Evolutionary conservation across 1,284 basidiomycete genomes (phyloP), one percentile per base, ranked within the genome.

Genomic region (Neotropicomus parvogracilis): DNA sequence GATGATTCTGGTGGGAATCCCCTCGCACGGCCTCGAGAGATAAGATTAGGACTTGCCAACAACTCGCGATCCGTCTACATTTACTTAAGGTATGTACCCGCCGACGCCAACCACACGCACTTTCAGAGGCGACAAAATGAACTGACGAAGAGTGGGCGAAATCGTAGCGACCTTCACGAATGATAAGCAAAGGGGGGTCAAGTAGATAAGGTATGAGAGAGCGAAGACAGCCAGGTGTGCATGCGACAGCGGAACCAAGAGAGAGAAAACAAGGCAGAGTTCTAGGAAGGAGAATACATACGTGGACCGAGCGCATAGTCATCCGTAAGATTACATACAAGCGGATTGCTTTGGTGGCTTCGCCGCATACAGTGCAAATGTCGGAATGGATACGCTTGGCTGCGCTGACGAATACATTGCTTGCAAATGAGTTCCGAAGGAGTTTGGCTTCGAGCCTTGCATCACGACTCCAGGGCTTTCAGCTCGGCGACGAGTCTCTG

Each of bases 401-500:
- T 54, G 54, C 41, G 51, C 42, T 54, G 53, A 52, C 57, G 58
- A 53, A 46, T 67, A 64, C 65, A 68, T 45, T 53, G 51, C 49
- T 58, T 62, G 51, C 46, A 51, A 55, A 43, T 48, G 54, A 40
- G 26, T 52, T 63, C 42, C 32, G 41, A 44, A 54, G 37, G 35
- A 40, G 33, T 43, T 37, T 32, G 34, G 33, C 40, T 44, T 47
- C 39, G 16, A 37, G 40, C 45, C 28, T 42, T 43, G 53, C 47
- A 47, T 67, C 46, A 67, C 16, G 66, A 56, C 47, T 69, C 66
- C 16, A 70, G 60, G 16, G 64, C 64, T 44, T 66, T 72, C 2
- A 70, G 60, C 41, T 70, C 68, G 28, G 54, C 61, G n/a, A 70
- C 69, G 27, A 70, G 64, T 24, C 69, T 66, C 70, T 72, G 48